Percentiles rank a stretch among this genome's conserved stretches.
Evolutionary conservation across 1,139 yeast species (phyloP).

Genomic region (Wickerhamiella infanticola): DNA sequence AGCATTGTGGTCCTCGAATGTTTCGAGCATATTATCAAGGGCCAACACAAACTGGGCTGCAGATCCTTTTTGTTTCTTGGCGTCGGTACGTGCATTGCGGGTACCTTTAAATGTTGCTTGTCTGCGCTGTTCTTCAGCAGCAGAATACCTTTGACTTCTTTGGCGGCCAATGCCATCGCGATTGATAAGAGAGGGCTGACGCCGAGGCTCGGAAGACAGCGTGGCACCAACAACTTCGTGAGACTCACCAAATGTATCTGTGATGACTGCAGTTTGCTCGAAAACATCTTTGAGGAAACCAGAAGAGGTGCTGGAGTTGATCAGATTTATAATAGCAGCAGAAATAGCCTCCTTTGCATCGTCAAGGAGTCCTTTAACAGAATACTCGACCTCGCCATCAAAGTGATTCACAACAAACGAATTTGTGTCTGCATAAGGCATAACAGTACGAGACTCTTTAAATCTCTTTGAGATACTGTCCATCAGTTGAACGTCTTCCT

Average conservation of each 20-base stretch:
- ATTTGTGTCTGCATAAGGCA: slow-evolving; percentile 18
- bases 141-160: slow-evolving; percentile 1
- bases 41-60: slow-evolving; percentile 6
- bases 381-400: slow-evolving; percentile 29
- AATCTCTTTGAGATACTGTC: slow-evolving; percentile 24
- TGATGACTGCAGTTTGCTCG: slow-evolving; percentile 26
- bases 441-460: slow-evolving; percentile 21
- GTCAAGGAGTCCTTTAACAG: slow-evolving; percentile 21
- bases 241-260: slow-evolving; percentile 21
- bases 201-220: slow-evolving; percentile 26
- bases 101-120: neutral
- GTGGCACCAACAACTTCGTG: slow-evolving; percentile 26
- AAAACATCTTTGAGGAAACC: slow-evolving; percentile 25
- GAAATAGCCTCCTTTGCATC: slow-evolving; percentile 26
- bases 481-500: slow-evolving; percentile 22
- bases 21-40: slow-evolving; percentile 18
- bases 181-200: slow-evolving; percentile 23
- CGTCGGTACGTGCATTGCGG: neutral
- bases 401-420: slow-evolving; percentile 26
- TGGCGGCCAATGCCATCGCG: neutral
- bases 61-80: neutral
- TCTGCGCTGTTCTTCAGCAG: neutral
- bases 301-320: slow-evolving; percentile 27
- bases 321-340: slow-evolving; percentile 27
- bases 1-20: slow-evolving; percentile 27